These are phyloP conservation scores for Metschnikowia lunata DNA, from an alignment of 805 yeast species.

Conservation along the genomic window DNA sequence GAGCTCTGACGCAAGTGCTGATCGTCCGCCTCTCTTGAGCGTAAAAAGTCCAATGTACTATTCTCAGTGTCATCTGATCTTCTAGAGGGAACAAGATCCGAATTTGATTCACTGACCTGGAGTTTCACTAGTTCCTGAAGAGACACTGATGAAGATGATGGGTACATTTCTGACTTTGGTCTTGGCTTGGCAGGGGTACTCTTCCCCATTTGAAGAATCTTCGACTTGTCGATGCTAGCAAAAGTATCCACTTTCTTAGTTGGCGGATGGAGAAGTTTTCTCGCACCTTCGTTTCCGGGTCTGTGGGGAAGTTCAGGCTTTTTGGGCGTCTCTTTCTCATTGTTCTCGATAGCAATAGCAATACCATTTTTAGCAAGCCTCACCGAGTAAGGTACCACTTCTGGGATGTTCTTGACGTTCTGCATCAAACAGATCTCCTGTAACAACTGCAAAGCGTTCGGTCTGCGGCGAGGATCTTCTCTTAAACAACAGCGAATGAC, in stretches of 20 bases:
- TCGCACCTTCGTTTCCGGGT: background rate
- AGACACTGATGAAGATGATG: slow-evolving; percentile 8
- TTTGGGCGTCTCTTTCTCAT: background rate
- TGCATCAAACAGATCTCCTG: slow-evolving; percentile 65
- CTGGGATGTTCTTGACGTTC: slow-evolving; percentile 38
- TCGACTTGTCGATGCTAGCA: slow-evolving; percentile 39
- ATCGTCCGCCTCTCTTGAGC: slow-evolving; percentile 27
- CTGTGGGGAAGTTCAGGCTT: slow-evolving; percentile 2
- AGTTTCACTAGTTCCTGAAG: slow-evolving; percentile 31
- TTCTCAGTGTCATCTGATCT: slow-evolving; percentile 17
- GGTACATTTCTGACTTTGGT: slow-evolving; percentile 14
- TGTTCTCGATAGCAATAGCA: background rate
- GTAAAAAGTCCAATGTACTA: slow-evolving; percentile 35
- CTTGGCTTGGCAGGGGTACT: slow-evolving; percentile 2
- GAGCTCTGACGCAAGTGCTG: slow-evolving; percentile 21
- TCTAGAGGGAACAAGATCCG: slow-evolving; percentile 17
- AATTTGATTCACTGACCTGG: slow-evolving; percentile 27
- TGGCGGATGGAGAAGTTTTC: background rate
- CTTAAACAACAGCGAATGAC: slow-evolving; percentile 57
- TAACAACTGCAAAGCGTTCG: slow-evolving; percentile 65
- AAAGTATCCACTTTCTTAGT: slow-evolving; percentile 33
- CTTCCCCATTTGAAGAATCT: slow-evolving; percentile 18
- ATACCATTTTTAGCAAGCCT: slow-evolving; percentile 7
- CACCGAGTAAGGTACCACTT: slow-evolving; percentile 39
- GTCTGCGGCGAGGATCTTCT: slow-evolving; percentile 67